Evolutionary conservation across 768 basidiomycete genomes (phyloP).

Genomic region (Leccinellum luteum): DNA sequence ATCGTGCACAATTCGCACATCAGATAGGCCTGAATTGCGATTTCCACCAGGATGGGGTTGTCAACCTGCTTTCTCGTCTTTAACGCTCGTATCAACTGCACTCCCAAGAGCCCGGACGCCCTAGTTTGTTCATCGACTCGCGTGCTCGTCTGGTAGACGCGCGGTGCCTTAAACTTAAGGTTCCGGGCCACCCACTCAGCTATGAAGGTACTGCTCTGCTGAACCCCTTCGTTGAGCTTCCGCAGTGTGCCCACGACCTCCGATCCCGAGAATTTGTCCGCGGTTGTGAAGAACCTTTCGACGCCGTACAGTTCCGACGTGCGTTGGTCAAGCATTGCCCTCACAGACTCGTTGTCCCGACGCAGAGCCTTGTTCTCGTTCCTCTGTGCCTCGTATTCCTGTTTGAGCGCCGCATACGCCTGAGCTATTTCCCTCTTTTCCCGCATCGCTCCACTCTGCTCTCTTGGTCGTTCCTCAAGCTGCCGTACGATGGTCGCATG

Average conservation of each 20-base stretch:
- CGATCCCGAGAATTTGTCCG: conserved; percentile 40
- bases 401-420: not conserved
- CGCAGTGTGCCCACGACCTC: conserved; percentile 44
- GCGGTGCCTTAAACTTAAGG: conserved; percentile 24
- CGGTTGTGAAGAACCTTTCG: conserved; percentile 42
- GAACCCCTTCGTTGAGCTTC: conserved; percentile 45
- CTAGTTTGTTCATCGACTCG: conserved; percentile 8
- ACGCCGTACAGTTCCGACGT: conserved; percentile 41
- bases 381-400: conserved; percentile 11
- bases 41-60: conserved; percentile 31
- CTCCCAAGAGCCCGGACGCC: conserved; percentile 10
- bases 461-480: conserved; percentile 3
- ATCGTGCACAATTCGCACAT: conserved; percentile 16
- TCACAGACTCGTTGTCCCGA: conserved; percentile 7
- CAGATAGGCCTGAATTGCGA: conserved; percentile 30
- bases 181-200: conserved; percentile 42
- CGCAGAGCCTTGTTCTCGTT: conserved; percentile 6
- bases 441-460: not conserved
- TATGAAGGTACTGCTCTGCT: conserved; percentile 42
- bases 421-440: conserved; percentile 5
- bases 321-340: conserved; percentile 35
- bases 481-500: not conserved
- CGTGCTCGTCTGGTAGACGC: conserved; percentile 3
- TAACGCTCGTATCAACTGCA: conserved; percentile 15
- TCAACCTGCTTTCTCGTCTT: conserved; percentile 20